phyloP scores from a whole-genome alignment of 1,284 basidiomycete species.

The Wallemia hederae region DNA sequence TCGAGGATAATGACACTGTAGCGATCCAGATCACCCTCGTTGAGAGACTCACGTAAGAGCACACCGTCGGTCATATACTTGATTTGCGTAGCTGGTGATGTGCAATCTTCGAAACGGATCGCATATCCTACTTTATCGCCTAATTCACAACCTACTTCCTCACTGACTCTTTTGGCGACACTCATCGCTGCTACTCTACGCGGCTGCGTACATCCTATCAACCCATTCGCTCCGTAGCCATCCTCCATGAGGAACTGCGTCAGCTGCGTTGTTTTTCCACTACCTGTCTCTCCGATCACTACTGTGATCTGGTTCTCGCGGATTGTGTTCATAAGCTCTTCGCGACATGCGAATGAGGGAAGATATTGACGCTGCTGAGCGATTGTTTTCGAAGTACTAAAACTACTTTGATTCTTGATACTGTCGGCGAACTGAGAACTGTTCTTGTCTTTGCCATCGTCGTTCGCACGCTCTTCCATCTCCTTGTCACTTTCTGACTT shows the following conservation, averaged over 20 bases:
- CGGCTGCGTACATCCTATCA: slow-evolving; percentile 86
- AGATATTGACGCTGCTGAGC: slow-evolving; percentile 90
- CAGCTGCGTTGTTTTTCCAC: slow-evolving; percentile 79
- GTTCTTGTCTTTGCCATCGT: slow-evolving; percentile 48
- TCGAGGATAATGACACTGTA: slow-evolving; percentile 91
- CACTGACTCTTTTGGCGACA: slow-evolving; percentile 90
- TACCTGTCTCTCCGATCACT: slow-evolving; percentile 85
- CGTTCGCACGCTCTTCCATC: slow-evolving; percentile 26
- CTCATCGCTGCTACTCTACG: slow-evolving; percentile 96
- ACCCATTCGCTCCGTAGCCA: slow-evolving; percentile 60
- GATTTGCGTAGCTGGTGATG: slow-evolving; percentile 66
- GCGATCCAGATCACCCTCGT: slow-evolving; percentile 77
- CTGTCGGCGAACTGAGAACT: slow-evolving; percentile 90
- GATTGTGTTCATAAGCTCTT: slow-evolving; percentile 64
- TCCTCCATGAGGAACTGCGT: slow-evolving; percentile 84
- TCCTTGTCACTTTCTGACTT: slow-evolving; percentile 45
- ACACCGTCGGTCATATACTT: slow-evolving; percentile 99
- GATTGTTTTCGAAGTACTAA: slow-evolving; percentile 52
- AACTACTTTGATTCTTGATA: slow-evolving; percentile 35
- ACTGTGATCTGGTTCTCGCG: slow-evolving; percentile 90
- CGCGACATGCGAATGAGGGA: slow-evolving; percentile 88
- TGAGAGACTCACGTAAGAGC: slow-evolving; percentile 70
- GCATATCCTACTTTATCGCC: slow-evolving; percentile 77
- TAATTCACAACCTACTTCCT: slow-evolving; percentile 66
- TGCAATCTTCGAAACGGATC: slow-evolving; percentile 94